Evolutionary conservation across 805 yeast genomes (phyloP), one percentile per base, ranked within the genome.

Genomic region (Diddensiella transvaalensis): DNA sequence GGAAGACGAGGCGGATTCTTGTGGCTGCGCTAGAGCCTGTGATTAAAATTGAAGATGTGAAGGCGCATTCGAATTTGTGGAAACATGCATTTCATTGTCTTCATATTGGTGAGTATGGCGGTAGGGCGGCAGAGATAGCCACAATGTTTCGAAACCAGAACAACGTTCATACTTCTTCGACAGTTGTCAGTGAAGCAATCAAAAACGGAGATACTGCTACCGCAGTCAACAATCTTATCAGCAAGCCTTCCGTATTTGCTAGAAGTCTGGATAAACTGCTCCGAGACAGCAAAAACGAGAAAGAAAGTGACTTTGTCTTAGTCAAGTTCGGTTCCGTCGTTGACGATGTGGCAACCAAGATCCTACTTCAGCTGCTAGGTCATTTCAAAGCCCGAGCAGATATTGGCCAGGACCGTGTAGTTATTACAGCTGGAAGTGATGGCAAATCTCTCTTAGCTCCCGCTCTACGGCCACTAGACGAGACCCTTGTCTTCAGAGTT

Each of bases 71-170:
- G 8, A 19, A 13, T 5, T 38, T 46, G 19, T 46, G 49, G 49
- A 46, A 46, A 40, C 26, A 13, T 8, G 49, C 49, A 41, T 46
- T 46, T 24, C 49, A 46, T 37, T 22, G 22, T 42, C 35, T 46
- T 5, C 49, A 46, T 24, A 32, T 42, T 3, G 49, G 49, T 18
- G 49, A 46, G 30, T 46, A 30, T 32, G 46, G 46, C 10, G 49
- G 46, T 4, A 38, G 21, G 19, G 36, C 37, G 13, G 40, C 49
- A 5, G 24, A n/a, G 22, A 46, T 46, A 17, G 49, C 49, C 4
- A 3, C 40, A 17, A 18, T 21, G 3, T 40, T 42, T 19, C 39
- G 49, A 23, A 41, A 24, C 18, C 11, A 29, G 21, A 29, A 21
- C 29, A 10, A 22, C 10, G 46, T 46, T n/a, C 2, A 15, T 10